These are phyloP conservation scores for Oryza punctata DNA, from an alignment of 176 grass and related monocot species.

Conservation along the genomic window DNA sequence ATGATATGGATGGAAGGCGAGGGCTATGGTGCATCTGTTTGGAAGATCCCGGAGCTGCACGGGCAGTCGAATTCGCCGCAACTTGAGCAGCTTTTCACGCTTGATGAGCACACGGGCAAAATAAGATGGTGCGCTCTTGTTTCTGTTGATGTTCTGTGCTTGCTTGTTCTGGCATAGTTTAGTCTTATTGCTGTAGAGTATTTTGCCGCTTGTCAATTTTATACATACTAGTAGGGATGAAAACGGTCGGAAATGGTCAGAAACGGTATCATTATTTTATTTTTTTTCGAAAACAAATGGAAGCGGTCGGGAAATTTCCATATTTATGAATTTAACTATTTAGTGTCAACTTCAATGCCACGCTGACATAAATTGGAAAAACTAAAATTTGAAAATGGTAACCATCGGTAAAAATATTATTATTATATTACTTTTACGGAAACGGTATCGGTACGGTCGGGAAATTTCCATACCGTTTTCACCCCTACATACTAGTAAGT, in stretches of 20 bases:
- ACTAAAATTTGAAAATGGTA: too few species aligned
- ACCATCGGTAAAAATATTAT: too few species aligned
- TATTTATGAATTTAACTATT: too few species aligned
- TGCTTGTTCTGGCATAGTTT: slow-evolving; percentile 1
- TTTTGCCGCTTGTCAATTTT: neutral
- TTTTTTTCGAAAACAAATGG: too few species aligned
- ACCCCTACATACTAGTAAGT: neutral
- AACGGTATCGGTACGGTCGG: too few species aligned
- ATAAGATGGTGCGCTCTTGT: slow-evolving; percentile 66
- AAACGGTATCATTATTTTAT: too few species aligned
- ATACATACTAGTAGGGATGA: neutral
- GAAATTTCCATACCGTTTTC: too few species aligned
- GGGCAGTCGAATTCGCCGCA: slow-evolving; percentile 80
- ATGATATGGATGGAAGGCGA: slow-evolving; percentile 58
- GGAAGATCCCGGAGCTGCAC: slow-evolving; percentile 76
- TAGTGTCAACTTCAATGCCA: too few species aligned
- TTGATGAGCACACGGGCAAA: slow-evolving; percentile 64
- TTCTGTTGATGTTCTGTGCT: slow-evolving; percentile 16
- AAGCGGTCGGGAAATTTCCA: too few species aligned
- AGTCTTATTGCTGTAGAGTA: neutral
- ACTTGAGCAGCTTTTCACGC: slow-evolving; percentile 70
- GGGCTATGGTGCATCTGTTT: slow-evolving; percentile 78
- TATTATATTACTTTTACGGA: too few species aligned
- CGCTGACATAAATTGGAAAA: too few species aligned
- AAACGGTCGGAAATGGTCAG: too few species aligned